Base-by-base conservation (phyloP, 306 rosid species). In the Pueraria montana region DNA sequence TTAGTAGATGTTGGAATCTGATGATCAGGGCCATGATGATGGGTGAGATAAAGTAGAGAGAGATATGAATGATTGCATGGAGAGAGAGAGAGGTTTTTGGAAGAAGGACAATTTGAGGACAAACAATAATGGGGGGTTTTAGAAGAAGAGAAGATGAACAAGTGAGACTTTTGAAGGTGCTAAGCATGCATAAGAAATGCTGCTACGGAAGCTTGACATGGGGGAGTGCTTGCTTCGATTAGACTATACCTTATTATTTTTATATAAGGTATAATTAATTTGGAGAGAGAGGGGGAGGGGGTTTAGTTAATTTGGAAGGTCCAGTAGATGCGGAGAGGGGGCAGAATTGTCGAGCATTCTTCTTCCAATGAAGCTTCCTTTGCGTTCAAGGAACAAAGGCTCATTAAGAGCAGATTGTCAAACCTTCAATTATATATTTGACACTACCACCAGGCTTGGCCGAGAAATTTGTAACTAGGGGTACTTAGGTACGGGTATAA, bases 331-430 rank as follows among this genome's bases (percentile, higher is more conserved):
- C 84, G 90, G 89, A 87, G 92, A 82, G 87, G 86, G 45, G 86
- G 89, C 88, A 87, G 86, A 84, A 81, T 87, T 88, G 94, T 87
- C 81, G 91, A 92, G 79, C 90, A 93, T 93, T 91, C 89, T 93
- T 89, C 74, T 86, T 81, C 89, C 98, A 91, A 92, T 89, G 91
- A 91, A 87, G 73, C 91, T 95, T 88, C 91, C 98, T 95, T 95
- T 88, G 91, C 92, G 97, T 90, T 95, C 71, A 95, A 95, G 99
- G 58, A 95, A 95, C 88, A 50, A 81, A 74, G 77, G 66, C 42
- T 73, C 75, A 81, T 80, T 86, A 83, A 91, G 78, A 76, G 76
- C 85, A 77, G 34, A 79, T 90, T 84, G 97, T 95, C 97, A 91
- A 93, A 91, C 90, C 83, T 81, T 80, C 3, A 68, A 86, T 88